Evolutionary conservation across 2,329 filamentous ascomycete species (phyloP).

Genomic region (Hypoxylon sp.): DNA sequence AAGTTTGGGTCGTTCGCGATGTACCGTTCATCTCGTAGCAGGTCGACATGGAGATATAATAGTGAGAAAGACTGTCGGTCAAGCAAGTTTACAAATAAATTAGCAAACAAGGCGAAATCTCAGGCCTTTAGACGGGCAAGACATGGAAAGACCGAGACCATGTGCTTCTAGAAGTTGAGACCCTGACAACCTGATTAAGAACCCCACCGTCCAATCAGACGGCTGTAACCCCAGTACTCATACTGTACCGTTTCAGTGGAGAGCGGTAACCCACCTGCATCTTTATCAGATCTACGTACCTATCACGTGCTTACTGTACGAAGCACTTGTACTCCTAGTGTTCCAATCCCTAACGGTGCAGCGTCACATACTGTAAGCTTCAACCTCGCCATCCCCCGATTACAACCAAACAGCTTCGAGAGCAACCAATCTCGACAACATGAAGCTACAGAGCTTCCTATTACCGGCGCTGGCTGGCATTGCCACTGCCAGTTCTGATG

Average conservation of each 20-base stretch:
- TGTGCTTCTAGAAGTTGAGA: constrained; percentile 36
- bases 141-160: constrained; percentile 4
- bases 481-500: constrained; percentile 50
- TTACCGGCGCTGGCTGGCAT: constrained; percentile 55
- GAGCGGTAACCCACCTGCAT: not conserved
- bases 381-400: constrained; percentile 21
- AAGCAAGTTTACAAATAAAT: constrained; percentile 11
- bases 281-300: constrained; percentile 26
- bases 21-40: constrained; percentile 9
- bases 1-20: not conserved
- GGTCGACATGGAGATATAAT: constrained; percentile 9
- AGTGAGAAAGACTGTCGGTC: not conserved
- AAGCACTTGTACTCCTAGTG: not conserved
- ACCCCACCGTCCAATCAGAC: constrained; percentile 16
- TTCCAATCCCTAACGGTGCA: constrained; percentile 8
- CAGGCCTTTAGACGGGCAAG: constrained; percentile 22
- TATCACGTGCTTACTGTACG: constrained; percentile 21
- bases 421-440: constrained; percentile 44
- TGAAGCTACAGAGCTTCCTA: constrained; percentile 59
- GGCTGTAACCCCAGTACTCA: not conserved
- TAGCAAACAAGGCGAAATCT: constrained; percentile 30
- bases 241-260: constrained; percentile 12
- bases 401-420: constrained; percentile 31
- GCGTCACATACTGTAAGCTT: constrained; percentile 25
- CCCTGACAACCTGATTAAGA: constrained; percentile 28